Evolutionary conservation across 1,139 yeast genomes (phyloP), one percentile per base, ranked within the genome.

Genomic region (Magnusiomyces magnusii): DNA sequence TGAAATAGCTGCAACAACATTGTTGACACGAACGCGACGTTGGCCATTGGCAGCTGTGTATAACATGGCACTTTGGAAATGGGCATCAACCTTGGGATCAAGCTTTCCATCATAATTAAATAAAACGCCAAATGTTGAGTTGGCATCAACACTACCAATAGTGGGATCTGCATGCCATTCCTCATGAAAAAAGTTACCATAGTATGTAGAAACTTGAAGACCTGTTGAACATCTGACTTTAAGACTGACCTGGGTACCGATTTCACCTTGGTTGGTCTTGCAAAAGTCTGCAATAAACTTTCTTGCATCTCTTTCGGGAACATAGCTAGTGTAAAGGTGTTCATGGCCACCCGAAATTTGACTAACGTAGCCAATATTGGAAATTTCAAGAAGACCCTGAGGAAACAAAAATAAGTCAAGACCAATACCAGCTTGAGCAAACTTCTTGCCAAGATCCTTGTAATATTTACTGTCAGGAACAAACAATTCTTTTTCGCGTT

Each of bases 211-310:
- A 3, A 93, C 91, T 68, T 89, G 95, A 60, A 95, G 76, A 0
- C 99, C 99, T 63, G 82, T 85, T 0, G 97, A 90, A 67, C 95
- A 87, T 64, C 99, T 86, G 49, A 91, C 81, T 69, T 91, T 91
- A 65, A 93, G 75, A 66, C 87, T 86, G 2, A 88, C 93, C 70
- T 89, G 95, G 67, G 87, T 86, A 2, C 96, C 99, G 17, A 76
- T 69, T 66, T 64, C 72, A 42, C 66, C 66, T 17, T 61, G 59
- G 41, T 64, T 63, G 28, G 64, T 57, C 76, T 24, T 73, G 67
- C 58, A 55, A 53, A 88, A 77, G 50, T 86, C 87, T 50, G 85
- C 82, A 19, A 84, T 80, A 58, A 90, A 77, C 23, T 81, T 77
- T 27, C 83, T 74, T 25, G 89, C 91, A 69, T 93, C 97, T 58